Conservation (phyloP, 129 eudicot genomes). For the Tagetes patula region DNA sequence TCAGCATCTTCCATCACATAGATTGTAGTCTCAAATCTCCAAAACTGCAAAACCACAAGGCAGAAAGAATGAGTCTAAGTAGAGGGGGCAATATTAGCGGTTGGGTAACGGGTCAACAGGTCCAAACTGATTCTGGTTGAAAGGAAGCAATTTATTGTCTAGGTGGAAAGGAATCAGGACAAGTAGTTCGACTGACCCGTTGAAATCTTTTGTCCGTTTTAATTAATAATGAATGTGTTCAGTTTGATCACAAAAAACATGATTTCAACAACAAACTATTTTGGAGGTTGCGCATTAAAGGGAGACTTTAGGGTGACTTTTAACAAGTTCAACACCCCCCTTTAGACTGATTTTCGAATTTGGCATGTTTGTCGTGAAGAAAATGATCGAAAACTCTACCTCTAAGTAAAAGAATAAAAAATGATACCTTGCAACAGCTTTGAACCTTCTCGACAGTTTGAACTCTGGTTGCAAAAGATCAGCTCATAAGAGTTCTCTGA, state of each 20-base stretch:
- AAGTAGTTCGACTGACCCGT: not conserved
- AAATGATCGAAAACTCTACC: not conserved
- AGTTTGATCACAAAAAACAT: not conserved
- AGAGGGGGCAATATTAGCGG: not conserved
- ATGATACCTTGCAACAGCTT: conserved; percentile 23
- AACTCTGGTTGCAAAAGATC: conserved; percentile 25
- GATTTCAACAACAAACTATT: not conserved
- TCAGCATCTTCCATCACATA: conserved; percentile 19
- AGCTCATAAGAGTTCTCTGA: conserved; percentile 9
- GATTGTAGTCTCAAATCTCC: conserved; percentile 23
- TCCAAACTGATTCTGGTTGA: not conserved
- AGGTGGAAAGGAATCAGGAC: not conserved
- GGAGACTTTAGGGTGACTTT: not conserved
- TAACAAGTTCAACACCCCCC: not conserved
- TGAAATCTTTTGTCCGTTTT: not conserved
- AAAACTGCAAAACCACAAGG: conserved; percentile 19
- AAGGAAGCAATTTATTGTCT: not conserved
- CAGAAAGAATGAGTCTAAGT: not conserved
- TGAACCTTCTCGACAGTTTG: conserved; percentile 2
- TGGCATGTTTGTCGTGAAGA: not conserved
- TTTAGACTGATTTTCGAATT: not conserved
- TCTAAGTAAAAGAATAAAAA: not conserved
- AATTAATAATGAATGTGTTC: not conserved
- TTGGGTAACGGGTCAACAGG: not conserved
- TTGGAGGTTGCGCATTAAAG: not conserved